A percentile compares a stretch with the other conserved stretches of the same genome.
phyloP scores from a whole-genome alignment of 106 monocot genomes.

The Apostasia ramifera region DNA sequence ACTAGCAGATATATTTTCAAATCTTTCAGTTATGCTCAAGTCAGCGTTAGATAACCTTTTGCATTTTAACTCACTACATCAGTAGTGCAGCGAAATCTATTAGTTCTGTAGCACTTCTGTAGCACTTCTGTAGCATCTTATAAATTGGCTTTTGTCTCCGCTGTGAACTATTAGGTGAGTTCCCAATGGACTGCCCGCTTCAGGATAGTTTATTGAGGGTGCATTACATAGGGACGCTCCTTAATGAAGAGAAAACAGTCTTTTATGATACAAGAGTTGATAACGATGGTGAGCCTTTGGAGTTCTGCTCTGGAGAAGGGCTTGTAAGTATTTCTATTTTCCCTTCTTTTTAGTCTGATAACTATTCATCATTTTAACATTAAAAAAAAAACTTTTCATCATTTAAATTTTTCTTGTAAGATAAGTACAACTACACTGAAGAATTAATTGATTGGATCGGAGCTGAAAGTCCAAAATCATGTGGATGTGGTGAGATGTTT shows the following conservation, averaged over 20 bases:
- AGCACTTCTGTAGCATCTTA: background rate
- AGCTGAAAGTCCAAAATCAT: too few species aligned
- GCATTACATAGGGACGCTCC: slow-evolving; percentile 90
- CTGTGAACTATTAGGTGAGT: slow-evolving; percentile 63
- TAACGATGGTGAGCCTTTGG: slow-evolving; percentile 82
- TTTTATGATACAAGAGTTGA: slow-evolving; percentile 90
- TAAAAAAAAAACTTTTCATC: too few species aligned
- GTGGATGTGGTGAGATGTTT: too few species aligned
- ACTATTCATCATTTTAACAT: too few species aligned
- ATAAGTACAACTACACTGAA: too few species aligned
- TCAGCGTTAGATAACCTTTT: background rate
- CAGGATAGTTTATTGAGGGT: slow-evolving; percentile 94
- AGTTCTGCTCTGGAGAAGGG: slow-evolving; percentile 97
- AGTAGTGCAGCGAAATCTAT: background rate
- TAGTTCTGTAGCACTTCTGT: background rate
- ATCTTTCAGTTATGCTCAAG: too few species aligned
- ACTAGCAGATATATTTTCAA: background rate
- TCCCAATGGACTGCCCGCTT: slow-evolving; percentile 99
- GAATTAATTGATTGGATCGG: too few species aligned
- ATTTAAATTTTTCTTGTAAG: too few species aligned
- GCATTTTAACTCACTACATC: background rate
- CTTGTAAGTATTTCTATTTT: slow-evolving; percentile 44
- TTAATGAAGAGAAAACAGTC: slow-evolving; percentile 72
- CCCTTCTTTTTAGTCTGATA: background rate
- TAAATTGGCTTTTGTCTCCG: background rate